Evolutionary conservation across 2,329 filamentous ascomycete genomes (phyloP), one percentile per base, ranked within the genome.

Genomic region (Penicillium concentricum): DNA sequence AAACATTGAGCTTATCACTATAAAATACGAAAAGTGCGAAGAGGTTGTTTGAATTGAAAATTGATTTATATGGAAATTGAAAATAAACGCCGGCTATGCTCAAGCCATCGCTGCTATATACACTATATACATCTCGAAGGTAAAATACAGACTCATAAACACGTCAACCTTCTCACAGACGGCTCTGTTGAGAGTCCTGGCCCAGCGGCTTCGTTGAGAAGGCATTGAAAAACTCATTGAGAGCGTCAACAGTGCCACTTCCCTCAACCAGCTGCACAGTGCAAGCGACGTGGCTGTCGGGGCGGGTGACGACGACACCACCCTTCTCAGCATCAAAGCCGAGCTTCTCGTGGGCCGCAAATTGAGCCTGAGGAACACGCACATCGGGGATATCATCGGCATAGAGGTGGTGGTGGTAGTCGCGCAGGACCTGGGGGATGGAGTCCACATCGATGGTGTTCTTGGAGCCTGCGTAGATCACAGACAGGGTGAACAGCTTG

Each of bases 221-320:
- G 1, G 86, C 74, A 5, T 82, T 81, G 75, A 96, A 97, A 72
- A 96, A 97, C 61, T 83, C 81, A 69, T 97, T 90, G 65, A 97
- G 77, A 16, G 87, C 90, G 67, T 95, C 89, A 0, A 90, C 86
- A 0, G 92, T 96, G 16, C 86, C 90, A 56, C 76, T 84, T 0
- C 92, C 92, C 72, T 93, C 88, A 2, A 84, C 87, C 22, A 97
- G 77, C 65, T 81, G 81, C 12, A 89, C 84, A 4, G 92, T 89
- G 59, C 90, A 82, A 22, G 89, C 90, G 28, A 96, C 88, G 72
- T 96, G 94, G 8, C 91, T 91, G 72, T 96, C 92, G 0, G 92
- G 92, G 43, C 92, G 79, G 8, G 95, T 90, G 10, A 96, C 88
- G 2, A 95, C 87, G 2, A 96, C 84, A 55, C 88, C 91, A 12